Percentiles rank a stretch among this genome's conserved stretches.
phyloP scores from a whole-genome alignment of 2,329 filamentous ascomycete species.

The Arthrobotrys sinensis region DNA sequence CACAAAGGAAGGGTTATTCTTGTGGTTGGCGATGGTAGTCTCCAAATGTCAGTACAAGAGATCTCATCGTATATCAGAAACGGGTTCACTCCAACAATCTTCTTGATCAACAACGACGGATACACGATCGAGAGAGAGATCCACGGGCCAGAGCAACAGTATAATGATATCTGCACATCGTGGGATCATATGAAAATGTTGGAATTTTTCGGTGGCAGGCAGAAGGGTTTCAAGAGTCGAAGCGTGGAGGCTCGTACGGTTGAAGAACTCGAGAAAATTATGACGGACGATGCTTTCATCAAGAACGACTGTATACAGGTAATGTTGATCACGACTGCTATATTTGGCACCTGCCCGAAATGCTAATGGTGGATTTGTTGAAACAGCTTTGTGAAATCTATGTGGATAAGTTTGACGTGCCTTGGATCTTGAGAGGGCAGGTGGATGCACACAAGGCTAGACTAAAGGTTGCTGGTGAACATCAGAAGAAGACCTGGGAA shows the following conservation, averaged over 20 bases:
- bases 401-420: slow-evolving; percentile 49
- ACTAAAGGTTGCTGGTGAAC: slow-evolving; percentile 36
- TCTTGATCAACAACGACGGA: slow-evolving; percentile 75
- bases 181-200: slow-evolving; percentile 72
- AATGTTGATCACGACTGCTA: background rate
- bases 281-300: slow-evolving; percentile 66
- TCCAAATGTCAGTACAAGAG: slow-evolving; percentile 78
- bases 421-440: slow-evolving; percentile 54
- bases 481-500: slow-evolving; percentile 50
- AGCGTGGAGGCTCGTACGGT: slow-evolving; percentile 69
- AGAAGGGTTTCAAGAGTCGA: slow-evolving; percentile 65
- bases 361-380: slow-evolving; percentile 5
- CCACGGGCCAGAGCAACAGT: slow-evolving; percentile 72
- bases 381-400: slow-evolving; percentile 54
- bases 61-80: slow-evolving; percentile 76
- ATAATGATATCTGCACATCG: slow-evolving; percentile 72
- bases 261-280: slow-evolving; percentile 69
- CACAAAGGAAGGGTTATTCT: slow-evolving; percentile 71
- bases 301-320: slow-evolving; percentile 68
- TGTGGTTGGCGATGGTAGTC: slow-evolving; percentile 76
- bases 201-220: slow-evolving; percentile 70
- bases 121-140: slow-evolving; percentile 75
- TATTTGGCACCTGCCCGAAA: slow-evolving; percentile 3
- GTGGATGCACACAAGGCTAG: slow-evolving; percentile 57
- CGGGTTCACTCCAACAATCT: slow-evolving; percentile 70